These are phyloP conservation scores for Phytophthora uliginosa DNA, from an alignment of 352 stramenopile genomes.

Conservation along the genomic window DNA sequence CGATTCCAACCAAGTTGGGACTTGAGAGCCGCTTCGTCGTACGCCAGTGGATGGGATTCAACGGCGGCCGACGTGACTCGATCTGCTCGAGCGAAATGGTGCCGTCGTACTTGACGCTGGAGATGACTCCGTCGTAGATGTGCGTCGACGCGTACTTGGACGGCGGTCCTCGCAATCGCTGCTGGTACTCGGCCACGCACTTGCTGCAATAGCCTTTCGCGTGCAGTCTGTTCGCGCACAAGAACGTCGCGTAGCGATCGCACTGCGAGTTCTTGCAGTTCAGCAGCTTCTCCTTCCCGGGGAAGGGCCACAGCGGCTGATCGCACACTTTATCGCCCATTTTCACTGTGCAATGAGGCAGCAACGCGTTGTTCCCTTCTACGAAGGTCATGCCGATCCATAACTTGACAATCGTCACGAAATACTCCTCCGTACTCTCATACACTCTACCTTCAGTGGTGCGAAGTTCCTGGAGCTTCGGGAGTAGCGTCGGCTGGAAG, in stretches of 20 bases:
- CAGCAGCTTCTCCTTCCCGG: slow-evolving; percentile 20
- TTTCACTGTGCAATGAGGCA: slow-evolving; percentile 76
- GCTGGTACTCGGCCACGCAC: slow-evolving; percentile 62
- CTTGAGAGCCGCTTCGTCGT: slow-evolving; percentile 82
- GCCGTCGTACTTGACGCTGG: slow-evolving; percentile 63
- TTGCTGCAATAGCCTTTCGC: slow-evolving; percentile 66
- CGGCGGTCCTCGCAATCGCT: slow-evolving; percentile 62
- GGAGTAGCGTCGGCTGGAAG: slow-evolving; percentile 78
- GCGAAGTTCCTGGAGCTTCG: slow-evolving; percentile 71
- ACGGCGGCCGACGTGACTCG: slow-evolving; percentile 64
- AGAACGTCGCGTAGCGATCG: slow-evolving; percentile 54
- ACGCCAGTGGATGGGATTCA: slow-evolving; percentile 77
- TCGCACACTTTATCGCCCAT: slow-evolving; percentile 70
- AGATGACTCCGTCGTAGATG: slow-evolving; percentile 79
- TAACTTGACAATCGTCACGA: slow-evolving; percentile 74
- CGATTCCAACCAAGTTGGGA: slow-evolving; percentile 87
- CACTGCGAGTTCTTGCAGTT: slow-evolving; percentile 70
- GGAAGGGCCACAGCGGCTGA: slow-evolving; percentile 72
- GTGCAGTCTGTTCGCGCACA: slow-evolving; percentile 71
- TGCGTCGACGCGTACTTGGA: slow-evolving; percentile 78
- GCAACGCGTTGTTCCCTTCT: slow-evolving; percentile 85
- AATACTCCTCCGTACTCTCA: slow-evolving; percentile 81
- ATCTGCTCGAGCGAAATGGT: slow-evolving; percentile 73
- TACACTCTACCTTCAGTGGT: slow-evolving; percentile 64
- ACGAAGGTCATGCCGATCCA: slow-evolving; percentile 92